Conservation (phyloP, 1,139 yeast species). For the Petasospora rhodanensis region DNA sequence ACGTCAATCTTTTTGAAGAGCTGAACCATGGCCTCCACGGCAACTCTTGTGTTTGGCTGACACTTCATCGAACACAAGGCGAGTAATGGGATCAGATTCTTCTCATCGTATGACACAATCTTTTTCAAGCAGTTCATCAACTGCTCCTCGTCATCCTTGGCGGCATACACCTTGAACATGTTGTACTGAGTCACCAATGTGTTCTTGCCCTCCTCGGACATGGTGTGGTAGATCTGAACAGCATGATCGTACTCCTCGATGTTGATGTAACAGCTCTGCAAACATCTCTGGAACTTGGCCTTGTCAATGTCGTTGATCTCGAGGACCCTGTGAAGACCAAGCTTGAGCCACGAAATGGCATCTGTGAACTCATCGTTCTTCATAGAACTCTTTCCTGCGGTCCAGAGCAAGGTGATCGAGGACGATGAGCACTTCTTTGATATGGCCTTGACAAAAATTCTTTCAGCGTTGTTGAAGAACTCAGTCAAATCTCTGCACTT, state of each 20-base stretch:
- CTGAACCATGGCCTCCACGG: slow-evolving; percentile 20
- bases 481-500: slow-evolving; percentile 11
- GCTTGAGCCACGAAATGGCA: slow-evolving; percentile 27
- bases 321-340: slow-evolving; percentile 26
- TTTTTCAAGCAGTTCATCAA: slow-evolving; percentile 7
- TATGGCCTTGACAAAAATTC: slow-evolving; percentile 21
- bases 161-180: slow-evolving; percentile 24
- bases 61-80: slow-evolving; percentile 20
- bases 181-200: slow-evolving; percentile 28
- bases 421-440: slow-evolving; percentile 26
- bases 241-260: slow-evolving; percentile 17
- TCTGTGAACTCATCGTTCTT: slow-evolving; percentile 19
- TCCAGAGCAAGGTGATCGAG: slow-evolving; percentile 31
- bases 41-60: slow-evolving; percentile 13
- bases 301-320: slow-evolving; percentile 21
- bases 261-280: slow-evolving; percentile 25
- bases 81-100: slow-evolving; percentile 17
- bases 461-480: slow-evolving; percentile 26
- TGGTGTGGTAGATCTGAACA: slow-evolving; percentile 11
- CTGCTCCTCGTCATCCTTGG: slow-evolving; percentile 14
- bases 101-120: slow-evolving; percentile 13
- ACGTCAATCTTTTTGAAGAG: slow-evolving; percentile 18
- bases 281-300: slow-evolving; percentile 30
- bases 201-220: slow-evolving; percentile 19
- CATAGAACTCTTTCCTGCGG: slow-evolving; percentile 25